Percentiles rank a stretch among this genome's conserved stretches.
Evolutionary conservation across 2,329 filamentous ascomycete genomes (phyloP).

Genomic region (Aspergillus pseudotamarii): DNA sequence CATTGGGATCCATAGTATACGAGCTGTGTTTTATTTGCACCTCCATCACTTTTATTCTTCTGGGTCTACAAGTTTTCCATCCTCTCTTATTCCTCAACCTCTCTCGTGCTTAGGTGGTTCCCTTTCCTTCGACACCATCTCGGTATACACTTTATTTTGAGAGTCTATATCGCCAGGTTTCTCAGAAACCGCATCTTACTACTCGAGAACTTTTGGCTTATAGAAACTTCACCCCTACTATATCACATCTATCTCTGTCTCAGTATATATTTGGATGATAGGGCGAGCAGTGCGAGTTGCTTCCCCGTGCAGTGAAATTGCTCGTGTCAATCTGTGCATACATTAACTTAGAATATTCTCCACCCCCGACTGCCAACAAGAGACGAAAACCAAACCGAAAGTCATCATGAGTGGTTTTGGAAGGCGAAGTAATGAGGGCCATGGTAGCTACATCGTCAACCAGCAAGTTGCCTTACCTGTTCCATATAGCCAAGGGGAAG

Average conservation of each 20-base stretch:
- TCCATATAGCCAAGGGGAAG: slow-evolving; percentile 34
- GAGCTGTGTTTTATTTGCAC: slow-evolving; percentile 12
- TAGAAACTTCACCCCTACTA: neutral
- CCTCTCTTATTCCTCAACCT: neutral
- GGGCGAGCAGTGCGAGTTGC: neutral
- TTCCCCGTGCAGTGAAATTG: neutral
- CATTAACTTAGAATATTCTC: neutral
- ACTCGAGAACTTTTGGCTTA: neutral
- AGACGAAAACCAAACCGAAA: neutral
- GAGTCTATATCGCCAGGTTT: neutral
- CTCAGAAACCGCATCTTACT: neutral
- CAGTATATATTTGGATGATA: neutral
- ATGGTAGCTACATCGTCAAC: slow-evolving; percentile 37
- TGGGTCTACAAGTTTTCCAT: neutral
- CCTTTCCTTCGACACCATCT: neutral
- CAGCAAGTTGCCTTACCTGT: slow-evolving; percentile 36
- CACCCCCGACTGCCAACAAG: neutral
- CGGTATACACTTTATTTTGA: neutral
- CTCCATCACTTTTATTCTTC: slow-evolving; percentile 9
- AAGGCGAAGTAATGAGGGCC: slow-evolving; percentile 41
- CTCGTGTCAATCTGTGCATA: neutral
- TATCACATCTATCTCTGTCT: neutral
- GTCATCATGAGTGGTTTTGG: slow-evolving; percentile 43
- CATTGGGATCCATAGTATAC: neutral
- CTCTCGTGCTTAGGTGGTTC: no score